Percentiles rank a stretch among this genome's conserved stretches.
phyloP scores from a whole-genome alignment of 2,329 filamentous ascomycete species.

The Talaromyces albobiverticillius region DNA sequence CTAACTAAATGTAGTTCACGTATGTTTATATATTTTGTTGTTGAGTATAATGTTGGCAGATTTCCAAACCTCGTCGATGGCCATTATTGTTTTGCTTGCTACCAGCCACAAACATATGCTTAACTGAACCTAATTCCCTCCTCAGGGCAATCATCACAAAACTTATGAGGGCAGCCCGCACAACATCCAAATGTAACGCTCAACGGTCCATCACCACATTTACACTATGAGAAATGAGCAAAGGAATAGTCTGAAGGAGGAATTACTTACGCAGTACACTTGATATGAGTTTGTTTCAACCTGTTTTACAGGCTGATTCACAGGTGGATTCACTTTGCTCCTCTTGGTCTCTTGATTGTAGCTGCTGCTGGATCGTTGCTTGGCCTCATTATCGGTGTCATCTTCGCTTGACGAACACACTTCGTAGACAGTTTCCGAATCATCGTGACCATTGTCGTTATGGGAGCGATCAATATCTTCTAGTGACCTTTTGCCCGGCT shows the following conservation, averaged over 20 bases:
- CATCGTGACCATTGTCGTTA: neutral
- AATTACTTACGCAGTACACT: slow-evolving; percentile 1
- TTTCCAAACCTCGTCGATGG: no score
- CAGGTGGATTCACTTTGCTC: neutral
- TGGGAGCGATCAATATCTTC: neutral
- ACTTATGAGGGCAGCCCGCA: neutral
- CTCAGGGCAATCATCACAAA: neutral
- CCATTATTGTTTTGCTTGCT: no score
- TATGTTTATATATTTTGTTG: no score
- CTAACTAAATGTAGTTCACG: no score
- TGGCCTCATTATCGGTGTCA: neutral
- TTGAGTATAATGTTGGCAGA: no score
- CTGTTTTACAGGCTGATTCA: neutral
- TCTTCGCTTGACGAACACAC: neutral
- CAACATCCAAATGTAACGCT: neutral
- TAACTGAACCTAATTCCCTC: no score
- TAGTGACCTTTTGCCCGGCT: neutral
- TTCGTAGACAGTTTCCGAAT: neutral
- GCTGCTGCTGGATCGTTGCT: neutral
- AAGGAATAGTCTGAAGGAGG: neutral
- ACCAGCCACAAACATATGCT: no score
- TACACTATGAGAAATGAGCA: neutral
- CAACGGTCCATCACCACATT: neutral
- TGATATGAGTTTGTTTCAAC: neutral
- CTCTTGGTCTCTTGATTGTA: neutral